Percentiles rank a stretch among this genome's conserved stretches.
Evolutionary conservation across 2,329 filamentous ascomycete species (phyloP).

Genomic region (Beauveria sp.): DNA sequence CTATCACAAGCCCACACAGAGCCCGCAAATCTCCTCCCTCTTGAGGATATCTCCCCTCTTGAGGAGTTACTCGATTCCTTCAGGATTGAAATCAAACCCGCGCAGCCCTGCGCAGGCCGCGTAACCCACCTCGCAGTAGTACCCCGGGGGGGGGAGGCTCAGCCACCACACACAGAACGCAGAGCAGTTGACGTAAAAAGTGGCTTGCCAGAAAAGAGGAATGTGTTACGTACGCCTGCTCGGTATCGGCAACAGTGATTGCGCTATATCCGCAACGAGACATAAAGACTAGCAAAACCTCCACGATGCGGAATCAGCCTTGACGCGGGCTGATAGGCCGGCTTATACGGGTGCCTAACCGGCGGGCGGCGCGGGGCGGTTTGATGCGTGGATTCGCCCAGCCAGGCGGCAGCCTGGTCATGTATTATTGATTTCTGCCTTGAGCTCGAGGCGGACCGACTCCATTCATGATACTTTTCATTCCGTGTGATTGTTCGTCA

Average conservation of each 20-base stretch:
- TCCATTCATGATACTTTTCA: too few species aligned
- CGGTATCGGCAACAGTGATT: not conserved
- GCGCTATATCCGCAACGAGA: not conserved
- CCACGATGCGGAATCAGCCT: not conserved
- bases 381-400: not conserved
- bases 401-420: not conserved
- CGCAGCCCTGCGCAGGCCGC: not conserved
- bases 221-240: not conserved
- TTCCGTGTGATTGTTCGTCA: not conserved
- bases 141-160: not conserved
- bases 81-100: too few species aligned
- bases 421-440: not conserved
- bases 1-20: too few species aligned
- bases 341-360: conserved; percentile 1
- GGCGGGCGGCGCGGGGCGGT: not conserved
- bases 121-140: not conserved
- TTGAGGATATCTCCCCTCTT: too few species aligned
- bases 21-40: too few species aligned
- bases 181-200: not conserved
- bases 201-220: not conserved
- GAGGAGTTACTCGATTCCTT: too few species aligned
- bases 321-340: not conserved
- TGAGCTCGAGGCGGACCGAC: not conserved
- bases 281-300: not conserved
- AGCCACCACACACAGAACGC: not conserved